A percentile compares a stretch with the other conserved stretches of the same genome.
phyloP scores from a whole-genome alignment of 2,329 filamentous ascomycete genomes.

The Albophoma yamanashiensis region DNA sequence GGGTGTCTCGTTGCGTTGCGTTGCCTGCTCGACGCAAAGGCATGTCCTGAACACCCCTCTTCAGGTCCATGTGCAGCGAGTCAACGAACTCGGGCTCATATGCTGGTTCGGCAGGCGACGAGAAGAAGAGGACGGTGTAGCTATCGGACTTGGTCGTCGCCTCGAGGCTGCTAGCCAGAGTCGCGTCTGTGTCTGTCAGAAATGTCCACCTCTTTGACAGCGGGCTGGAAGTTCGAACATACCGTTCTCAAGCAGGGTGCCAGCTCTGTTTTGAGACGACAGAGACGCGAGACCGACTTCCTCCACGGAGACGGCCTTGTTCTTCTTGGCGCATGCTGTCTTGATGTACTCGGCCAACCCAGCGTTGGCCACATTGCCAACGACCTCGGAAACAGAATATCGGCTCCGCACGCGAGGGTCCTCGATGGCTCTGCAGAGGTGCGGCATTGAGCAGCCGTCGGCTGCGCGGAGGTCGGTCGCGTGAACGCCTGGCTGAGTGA shows the following conservation, averaged over 20 bases:
- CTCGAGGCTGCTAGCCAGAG: conserved; percentile 38
- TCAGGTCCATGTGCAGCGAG: conserved; percentile 60
- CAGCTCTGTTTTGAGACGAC: conserved; percentile 27
- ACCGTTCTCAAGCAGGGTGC: conserved; percentile 38
- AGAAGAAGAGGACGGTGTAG: conserved; percentile 70
- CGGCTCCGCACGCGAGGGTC: conserved; percentile 23
- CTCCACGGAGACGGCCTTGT: conserved; percentile 26
- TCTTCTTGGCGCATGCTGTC: conserved; percentile 30
- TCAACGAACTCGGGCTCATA: conserved; percentile 60
- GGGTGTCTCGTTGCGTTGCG: conserved; percentile 25
- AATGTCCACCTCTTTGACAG: neutral
- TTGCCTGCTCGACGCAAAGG: conserved; percentile 26
- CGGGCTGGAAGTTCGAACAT: conserved; percentile 6
- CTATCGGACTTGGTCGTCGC: conserved; percentile 26
- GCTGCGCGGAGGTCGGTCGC: conserved; percentile 52
- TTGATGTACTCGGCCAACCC: conserved; percentile 33
- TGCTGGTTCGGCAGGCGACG: conserved; percentile 42
- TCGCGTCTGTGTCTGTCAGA: conserved; percentile 29
- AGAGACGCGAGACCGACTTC: conserved; percentile 30
- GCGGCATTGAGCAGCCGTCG: conserved; percentile 40
- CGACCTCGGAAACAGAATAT: conserved; percentile 46
- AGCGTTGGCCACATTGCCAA: conserved; percentile 33
- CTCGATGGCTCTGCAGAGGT: conserved; percentile 33
- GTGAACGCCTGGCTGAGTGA: conserved; percentile 66
- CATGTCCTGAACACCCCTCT: conserved; percentile 39